Evolutionary conservation across 345 rosid genomes (phyloP).

Genomic region (Eucalyptus grandis): DNA sequence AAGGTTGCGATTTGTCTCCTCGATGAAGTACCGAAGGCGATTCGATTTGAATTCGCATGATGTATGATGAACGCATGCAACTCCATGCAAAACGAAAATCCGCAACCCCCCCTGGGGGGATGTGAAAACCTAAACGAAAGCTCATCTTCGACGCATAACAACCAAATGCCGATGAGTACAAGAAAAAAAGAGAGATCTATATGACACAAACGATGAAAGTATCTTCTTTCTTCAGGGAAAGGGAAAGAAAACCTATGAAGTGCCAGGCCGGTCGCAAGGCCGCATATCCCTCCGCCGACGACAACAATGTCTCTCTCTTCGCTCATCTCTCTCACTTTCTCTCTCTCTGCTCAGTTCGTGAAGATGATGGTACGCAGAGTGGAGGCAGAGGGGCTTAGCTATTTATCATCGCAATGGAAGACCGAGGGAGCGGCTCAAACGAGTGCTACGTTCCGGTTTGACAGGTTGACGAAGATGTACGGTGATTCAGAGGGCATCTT

Average conservation of each 20-base stretch:
- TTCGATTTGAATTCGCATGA: not conserved
- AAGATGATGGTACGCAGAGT: not conserved
- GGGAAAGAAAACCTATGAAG: constrained; percentile 31
- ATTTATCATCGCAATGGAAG: not conserved
- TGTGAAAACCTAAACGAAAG: not conserved
- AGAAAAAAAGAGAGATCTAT: not conserved
- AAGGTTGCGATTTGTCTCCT: not conserved
- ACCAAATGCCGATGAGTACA: not conserved
- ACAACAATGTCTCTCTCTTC: constrained; percentile 30
- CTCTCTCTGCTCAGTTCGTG: not conserved
- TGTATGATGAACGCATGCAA: not conserved
- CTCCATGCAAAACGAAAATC: not conserved
- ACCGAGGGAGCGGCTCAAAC: not conserved
- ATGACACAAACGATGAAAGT: not conserved
- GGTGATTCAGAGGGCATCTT: not conserved
- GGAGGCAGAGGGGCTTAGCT: not conserved
- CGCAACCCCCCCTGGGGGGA: no score
- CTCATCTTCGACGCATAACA: not conserved
- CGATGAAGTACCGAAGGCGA: not conserved
- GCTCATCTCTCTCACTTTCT: not conserved
- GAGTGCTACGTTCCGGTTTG: not conserved
- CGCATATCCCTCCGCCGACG: constrained; percentile 51
- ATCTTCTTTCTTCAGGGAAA: not conserved
- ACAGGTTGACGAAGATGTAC: not conserved
- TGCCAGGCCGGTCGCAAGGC: constrained; percentile 54